Base-by-base conservation (phyloP, 148 eudicot genomes). In the Suaeda aralocaspica region DNA sequence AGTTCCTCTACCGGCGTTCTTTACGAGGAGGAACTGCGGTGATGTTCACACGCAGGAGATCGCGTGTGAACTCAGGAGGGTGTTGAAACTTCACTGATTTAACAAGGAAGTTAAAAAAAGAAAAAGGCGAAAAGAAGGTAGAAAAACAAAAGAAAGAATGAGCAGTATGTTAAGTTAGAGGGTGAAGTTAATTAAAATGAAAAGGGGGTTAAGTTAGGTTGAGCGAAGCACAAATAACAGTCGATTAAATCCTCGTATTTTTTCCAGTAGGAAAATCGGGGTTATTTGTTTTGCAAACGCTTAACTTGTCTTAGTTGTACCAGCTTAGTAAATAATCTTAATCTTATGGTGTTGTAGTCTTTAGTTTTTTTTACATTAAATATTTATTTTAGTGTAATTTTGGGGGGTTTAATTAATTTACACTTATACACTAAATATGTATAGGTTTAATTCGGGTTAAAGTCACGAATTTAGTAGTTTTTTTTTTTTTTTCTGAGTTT, bases 1-100 rank as follows among this genome's bases (percentile, higher is more conserved):
- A 21, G 13, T 87, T 19, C 91, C 88, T n/a, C 33, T 87, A 18
- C 91, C 91, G 42, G 80, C 64, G 21, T 81, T 82, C 13, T 82
- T 77, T 44, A 64, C 72, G 58, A 79, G 56, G 18, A 58, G 62
- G 24, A 69, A 55, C n/a, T 78, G 77, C 28, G 77, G 49, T n/a
- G 4, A 3, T 8, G 41, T 36, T 36, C 42, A 66, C 33, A 31
- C 72, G 22, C 58, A 42, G 18, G 72, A 67, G 53, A 67, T 72
- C 65, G 81, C 66, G 1, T 51, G 48, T 60, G 80, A 66, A n/a
- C 64, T 77, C 24, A 73, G 71, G 28, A 57, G 76, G 14, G 76
- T 67, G 15, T n/a, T 77, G 30, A 77, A 68, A 62, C 72, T 77
- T 51, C 28, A 42, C 16, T 71, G 60, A 59, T 24, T 2, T 2